Conservation (phyloP, 164 flowering plant species). For the Sedum album region DNA sequence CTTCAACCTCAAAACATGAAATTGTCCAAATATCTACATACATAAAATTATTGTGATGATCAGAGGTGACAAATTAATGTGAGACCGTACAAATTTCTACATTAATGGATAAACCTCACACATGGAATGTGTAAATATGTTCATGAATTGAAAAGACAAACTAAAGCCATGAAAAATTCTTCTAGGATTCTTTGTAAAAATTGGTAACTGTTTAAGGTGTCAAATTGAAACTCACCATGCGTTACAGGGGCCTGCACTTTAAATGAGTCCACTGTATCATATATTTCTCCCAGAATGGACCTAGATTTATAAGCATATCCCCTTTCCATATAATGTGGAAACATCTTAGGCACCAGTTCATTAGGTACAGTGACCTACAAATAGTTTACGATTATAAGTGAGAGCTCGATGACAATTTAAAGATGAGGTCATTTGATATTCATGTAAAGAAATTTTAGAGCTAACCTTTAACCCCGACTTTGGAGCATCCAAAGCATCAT, state of each 20-base stretch:
- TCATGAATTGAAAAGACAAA: background rate
- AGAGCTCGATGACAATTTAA: too few relatives aligned
- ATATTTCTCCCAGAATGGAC: constrained; percentile 66
- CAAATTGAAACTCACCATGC: constrained; percentile 20
- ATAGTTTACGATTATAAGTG: background rate
- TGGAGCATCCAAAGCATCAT: constrained; percentile 84
- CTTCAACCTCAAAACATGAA: constrained; percentile 38
- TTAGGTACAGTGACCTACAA: constrained; percentile 48
- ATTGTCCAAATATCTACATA: constrained; percentile 39
- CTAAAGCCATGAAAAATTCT: background rate
- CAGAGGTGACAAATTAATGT: too few relatives aligned
- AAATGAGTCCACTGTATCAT: constrained; percentile 31
- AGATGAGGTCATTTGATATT: too few relatives aligned
- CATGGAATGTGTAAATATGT: background rate
- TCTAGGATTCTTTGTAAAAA: background rate
- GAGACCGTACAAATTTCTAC: too few relatives aligned
- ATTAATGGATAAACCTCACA: background rate
- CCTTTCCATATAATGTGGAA: constrained; percentile 63
- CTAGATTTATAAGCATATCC: constrained; percentile 25
- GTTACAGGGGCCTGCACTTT: constrained; percentile 4
- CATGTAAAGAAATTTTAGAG: constrained; percentile 5
- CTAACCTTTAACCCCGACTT: constrained; percentile 61
- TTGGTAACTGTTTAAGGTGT: too few relatives aligned
- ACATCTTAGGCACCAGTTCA: constrained; percentile 29
- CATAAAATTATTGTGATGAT: too few relatives aligned